Percentiles rank a stretch among this genome's conserved stretches.
These are phyloP conservation scores for Rhizophagus sp. DNA, from an alignment of 192 early-diverging fungal species.

Conservation along the genomic window DNA sequence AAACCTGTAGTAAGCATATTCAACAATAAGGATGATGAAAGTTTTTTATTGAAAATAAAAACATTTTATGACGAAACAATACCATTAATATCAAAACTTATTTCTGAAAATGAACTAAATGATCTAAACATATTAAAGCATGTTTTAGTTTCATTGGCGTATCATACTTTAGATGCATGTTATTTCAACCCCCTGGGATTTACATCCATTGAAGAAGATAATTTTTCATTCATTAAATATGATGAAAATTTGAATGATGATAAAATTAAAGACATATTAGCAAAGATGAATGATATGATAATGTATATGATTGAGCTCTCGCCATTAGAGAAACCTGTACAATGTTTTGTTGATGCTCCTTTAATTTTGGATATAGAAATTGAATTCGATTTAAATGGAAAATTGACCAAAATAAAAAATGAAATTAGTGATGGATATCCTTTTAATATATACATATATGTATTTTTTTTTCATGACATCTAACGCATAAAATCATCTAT, in stretches of 20 bases:
- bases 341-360: constrained; percentile 72
- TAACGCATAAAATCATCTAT: constrained; percentile 14
- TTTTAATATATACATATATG: constrained; percentile 18
- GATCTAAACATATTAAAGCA: constrained; percentile 47
- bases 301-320: constrained; percentile 66
- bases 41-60: constrained; percentile 35
- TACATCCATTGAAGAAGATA: constrained; percentile 13
- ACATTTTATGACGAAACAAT: constrained; percentile 41
- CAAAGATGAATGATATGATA: constrained; percentile 50
- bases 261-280: constrained; percentile 31
- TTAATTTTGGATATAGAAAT: constrained; percentile 84
- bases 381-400: constrained; percentile 62
- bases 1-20: constrained; percentile 34
- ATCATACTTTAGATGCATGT: constrained; percentile 51
- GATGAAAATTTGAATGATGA: constrained; percentile 22
- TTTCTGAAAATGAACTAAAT: constrained; percentile 33
- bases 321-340: constrained; percentile 54
- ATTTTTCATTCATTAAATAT: constrained; percentile 1
- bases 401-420: constrained; percentile 50
- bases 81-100: constrained; percentile 28
- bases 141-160: constrained; percentile 49
- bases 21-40: constrained; percentile 32
- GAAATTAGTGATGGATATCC: constrained; percentile 38
- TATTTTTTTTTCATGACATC: neutral
- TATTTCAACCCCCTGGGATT: constrained; percentile 43